Conservation (phyloP, 177 flowering plant species). For the Telopea speciosissima region DNA sequence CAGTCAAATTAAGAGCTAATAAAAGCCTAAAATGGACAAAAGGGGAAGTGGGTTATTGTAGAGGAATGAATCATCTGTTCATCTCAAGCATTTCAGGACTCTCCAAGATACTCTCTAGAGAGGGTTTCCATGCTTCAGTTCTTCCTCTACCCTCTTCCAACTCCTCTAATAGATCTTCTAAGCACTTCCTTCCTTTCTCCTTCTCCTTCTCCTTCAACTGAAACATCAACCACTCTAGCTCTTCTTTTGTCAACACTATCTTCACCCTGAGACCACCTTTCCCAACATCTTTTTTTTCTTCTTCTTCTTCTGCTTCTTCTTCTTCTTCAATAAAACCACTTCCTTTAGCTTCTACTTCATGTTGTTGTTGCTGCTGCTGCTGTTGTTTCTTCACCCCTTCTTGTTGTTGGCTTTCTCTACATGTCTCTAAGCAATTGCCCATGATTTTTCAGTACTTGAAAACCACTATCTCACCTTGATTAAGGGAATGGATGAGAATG, state of each 20-base stretch:
- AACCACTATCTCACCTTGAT: neutral
- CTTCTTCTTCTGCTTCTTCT: neutral
- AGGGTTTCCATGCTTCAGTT: slow-evolving; percentile 47
- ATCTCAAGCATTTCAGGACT: slow-evolving; percentile 40
- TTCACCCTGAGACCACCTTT: slow-evolving; percentile 39
- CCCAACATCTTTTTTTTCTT: slow-evolving; percentile 10
- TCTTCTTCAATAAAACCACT: slow-evolving; percentile 11
- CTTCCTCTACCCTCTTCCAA: slow-evolving; percentile 37
- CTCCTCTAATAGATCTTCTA: slow-evolving; percentile 51
- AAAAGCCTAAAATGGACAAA: neutral
- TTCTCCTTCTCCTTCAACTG: slow-evolving; percentile 31
- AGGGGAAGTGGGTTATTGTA: neutral
- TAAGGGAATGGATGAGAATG: neutral
- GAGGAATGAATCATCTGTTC: slow-evolving; percentile 26
- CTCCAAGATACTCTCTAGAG: slow-evolving; percentile 60
- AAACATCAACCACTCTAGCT: slow-evolving; percentile 47
- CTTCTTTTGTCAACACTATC: slow-evolving; percentile 58
- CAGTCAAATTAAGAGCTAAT: too few species aligned
- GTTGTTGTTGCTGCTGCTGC: neutral
- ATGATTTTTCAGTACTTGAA: slow-evolving; percentile 11
- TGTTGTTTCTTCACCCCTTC: slow-evolving; percentile 4
- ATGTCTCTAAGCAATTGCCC: slow-evolving; percentile 49
- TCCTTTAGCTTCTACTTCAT: neutral
- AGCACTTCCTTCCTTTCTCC: slow-evolving; percentile 24
- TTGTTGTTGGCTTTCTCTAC: slow-evolving; percentile 1